phyloP scores from a whole-genome alignment of 495 filamentous ascomycete genomes.

The Annulohypoxylon nitens region DNA sequence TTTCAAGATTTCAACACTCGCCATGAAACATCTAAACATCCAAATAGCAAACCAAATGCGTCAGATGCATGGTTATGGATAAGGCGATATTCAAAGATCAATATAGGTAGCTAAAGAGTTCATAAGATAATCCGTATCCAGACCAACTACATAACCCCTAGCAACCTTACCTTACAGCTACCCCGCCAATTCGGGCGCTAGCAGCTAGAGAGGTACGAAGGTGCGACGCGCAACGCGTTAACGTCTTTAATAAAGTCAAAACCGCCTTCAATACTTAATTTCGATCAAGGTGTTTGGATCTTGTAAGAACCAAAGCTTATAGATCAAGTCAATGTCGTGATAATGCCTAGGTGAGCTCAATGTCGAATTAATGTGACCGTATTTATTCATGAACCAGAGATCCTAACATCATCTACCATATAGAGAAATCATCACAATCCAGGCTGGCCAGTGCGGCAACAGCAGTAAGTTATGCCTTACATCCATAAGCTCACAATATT shows the following conservation, averaged over 20 bases:
- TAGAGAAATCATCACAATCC: conserved; percentile 99
- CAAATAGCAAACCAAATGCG: no score
- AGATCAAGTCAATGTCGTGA: conserved; percentile 50
- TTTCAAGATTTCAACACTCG: no score
- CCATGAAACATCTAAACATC: no score
- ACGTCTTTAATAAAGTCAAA: conserved; percentile 25
- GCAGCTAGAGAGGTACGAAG: not conserved
- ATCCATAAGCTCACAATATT: not conserved
- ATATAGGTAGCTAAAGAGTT: not conserved
- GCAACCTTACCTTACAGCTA: not conserved
- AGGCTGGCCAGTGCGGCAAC: conserved; percentile 99
- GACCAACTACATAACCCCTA: not conserved
- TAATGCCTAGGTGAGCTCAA: conserved; percentile 63
- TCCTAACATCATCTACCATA: conserved; percentile 33
- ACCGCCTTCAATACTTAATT: conserved; percentile 1
- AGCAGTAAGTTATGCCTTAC: conserved; percentile 75
- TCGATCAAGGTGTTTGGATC: not conserved
- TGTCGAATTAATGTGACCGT: not conserved
- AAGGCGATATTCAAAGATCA: no score
- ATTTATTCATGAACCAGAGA: not conserved
- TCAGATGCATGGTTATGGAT: no score
- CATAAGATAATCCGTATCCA: not conserved
- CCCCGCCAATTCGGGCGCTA: conserved; percentile 23
- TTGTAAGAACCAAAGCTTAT: conserved; percentile 13
- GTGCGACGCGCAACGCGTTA: conserved; percentile 44